A percentile compares a stretch with the other conserved stretches of the same genome.
These are phyloP conservation scores for Dionaea muscipula DNA, from an alignment of 179 eudicot species.

Conservation along the genomic window DNA sequence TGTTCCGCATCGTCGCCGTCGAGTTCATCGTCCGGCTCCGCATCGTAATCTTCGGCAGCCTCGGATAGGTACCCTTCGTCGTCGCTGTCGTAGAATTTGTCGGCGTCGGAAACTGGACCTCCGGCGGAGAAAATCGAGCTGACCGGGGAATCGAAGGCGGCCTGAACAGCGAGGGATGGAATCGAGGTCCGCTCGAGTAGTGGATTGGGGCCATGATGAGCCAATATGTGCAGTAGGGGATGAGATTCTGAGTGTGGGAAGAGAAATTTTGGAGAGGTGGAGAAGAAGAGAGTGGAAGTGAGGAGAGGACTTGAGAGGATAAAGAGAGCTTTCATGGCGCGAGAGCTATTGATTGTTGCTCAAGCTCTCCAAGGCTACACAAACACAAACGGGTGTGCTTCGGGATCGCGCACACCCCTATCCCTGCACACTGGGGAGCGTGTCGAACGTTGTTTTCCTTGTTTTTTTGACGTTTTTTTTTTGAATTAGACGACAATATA, in stretches of 20 bases:
- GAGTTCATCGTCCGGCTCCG: constrained; percentile 17
- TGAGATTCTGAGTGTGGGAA: too few relatives aligned
- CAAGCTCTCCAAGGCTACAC: too few relatives aligned
- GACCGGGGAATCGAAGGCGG: constrained; percentile 26
- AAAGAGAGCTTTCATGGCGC: constrained; percentile 52
- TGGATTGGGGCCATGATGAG: constrained; percentile 14
- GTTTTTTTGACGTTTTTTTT: too few relatives aligned
- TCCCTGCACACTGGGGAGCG: too few relatives aligned
- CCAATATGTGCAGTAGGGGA: constrained; percentile 21
- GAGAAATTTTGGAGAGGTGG: constrained; percentile 3
- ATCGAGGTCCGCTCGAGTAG: not conserved
- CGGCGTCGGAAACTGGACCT: constrained; percentile 41
- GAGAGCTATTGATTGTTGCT: too few relatives aligned
- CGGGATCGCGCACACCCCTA: too few relatives aligned
- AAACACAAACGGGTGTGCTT: too few relatives aligned
- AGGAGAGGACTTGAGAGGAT: constrained; percentile 21
- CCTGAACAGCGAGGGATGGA: constrained; percentile 15
- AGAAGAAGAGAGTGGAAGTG: constrained; percentile 7
- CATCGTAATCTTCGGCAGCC: constrained; percentile 60
- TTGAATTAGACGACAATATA: too few relatives aligned
- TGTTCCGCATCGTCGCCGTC: constrained; percentile 16
- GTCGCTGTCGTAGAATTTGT: constrained; percentile 29
- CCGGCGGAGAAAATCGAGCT: constrained; percentile 26
- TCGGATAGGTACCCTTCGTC: constrained; percentile 51
- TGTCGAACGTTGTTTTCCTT: too few relatives aligned